Evolutionary conservation across 2,329 filamentous ascomycete genomes (phyloP).

Genomic region (Aspergillus aculeatus): DNA sequence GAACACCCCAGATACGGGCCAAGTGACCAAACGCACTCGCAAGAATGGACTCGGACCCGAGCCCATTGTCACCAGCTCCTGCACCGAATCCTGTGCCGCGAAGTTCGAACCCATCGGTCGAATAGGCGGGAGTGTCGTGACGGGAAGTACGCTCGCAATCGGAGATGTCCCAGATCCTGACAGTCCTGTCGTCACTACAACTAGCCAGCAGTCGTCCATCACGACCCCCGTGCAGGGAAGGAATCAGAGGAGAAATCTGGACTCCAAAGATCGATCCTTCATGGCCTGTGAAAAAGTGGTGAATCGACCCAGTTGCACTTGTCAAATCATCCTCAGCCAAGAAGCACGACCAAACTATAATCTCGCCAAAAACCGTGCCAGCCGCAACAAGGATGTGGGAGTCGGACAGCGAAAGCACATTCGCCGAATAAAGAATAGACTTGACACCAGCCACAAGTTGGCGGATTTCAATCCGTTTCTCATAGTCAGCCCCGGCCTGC

Average conservation of each 20-base stretch:
- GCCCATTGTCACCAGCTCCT: slow-evolving; percentile 32
- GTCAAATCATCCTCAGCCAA: slow-evolving; percentile 23
- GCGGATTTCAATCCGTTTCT: slow-evolving; percentile 27
- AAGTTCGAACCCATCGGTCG: slow-evolving; percentile 36
- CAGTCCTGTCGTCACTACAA: slow-evolving; percentile 91
- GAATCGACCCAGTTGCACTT: slow-evolving; percentile 41
- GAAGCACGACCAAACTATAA: slow-evolving; percentile 79
- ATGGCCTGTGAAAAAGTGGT: slow-evolving; percentile 65
- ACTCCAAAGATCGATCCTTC: slow-evolving; percentile 95
- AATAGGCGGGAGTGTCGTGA: slow-evolving; percentile 36
- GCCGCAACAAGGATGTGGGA: slow-evolving; percentile 71
- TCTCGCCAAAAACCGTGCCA: slow-evolving; percentile 92
- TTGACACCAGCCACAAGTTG: slow-evolving; percentile 57
- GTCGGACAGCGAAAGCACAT: slow-evolving; percentile 62
- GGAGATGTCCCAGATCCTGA: slow-evolving; percentile 83
- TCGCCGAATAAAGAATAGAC: slow-evolving; percentile 84
- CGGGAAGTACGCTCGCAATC: slow-evolving; percentile 42
- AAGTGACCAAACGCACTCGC: slow-evolving; percentile 80
- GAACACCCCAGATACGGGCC: slow-evolving; percentile 86
- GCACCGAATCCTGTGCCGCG: slow-evolving; percentile 65
- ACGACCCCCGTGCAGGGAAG: slow-evolving; percentile 35
- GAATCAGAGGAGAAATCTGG: slow-evolving; percentile 64
- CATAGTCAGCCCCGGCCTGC: slow-evolving; percentile 16
- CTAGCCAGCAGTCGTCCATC: slow-evolving; percentile 70
- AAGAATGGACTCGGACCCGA: slow-evolving; percentile 51